These are phyloP conservation scores for Drechslerella stenobrocha DNA, from an alignment of 2,329 filamentous ascomycete species.

Conservation along the genomic window DNA sequence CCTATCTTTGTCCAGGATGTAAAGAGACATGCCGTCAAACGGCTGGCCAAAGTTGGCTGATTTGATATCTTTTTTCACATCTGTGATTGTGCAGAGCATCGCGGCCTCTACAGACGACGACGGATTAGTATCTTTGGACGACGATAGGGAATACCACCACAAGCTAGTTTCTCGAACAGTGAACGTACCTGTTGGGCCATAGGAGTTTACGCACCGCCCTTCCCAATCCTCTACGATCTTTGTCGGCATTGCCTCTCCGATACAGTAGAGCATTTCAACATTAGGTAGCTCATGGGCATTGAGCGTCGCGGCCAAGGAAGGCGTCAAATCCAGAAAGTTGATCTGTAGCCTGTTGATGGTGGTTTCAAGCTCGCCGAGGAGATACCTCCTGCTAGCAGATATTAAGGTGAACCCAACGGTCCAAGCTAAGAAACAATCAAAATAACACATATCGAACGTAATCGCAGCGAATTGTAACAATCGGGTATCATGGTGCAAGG, in stretches of 20 bases:
- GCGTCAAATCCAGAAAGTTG: slow-evolving; percentile 57
- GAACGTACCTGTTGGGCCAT: slow-evolving; percentile 55
- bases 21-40: slow-evolving; percentile 57
- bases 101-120: slow-evolving; percentile 57
- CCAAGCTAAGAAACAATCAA: slow-evolving; percentile 59
- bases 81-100: slow-evolving; percentile 58
- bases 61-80: slow-evolving; percentile 53
- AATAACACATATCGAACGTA: slow-evolving; percentile 58
- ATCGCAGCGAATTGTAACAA: slow-evolving; percentile 57
- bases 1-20: slow-evolving; percentile 54
- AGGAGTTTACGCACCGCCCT: slow-evolving; percentile 57
- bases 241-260: slow-evolving; percentile 57
- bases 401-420: slow-evolving; percentile 58
- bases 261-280: slow-evolving; percentile 58
- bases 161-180: no score
- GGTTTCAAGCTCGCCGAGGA: slow-evolving; percentile 56
- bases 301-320: slow-evolving; percentile 56
- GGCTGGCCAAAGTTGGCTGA: slow-evolving; percentile 57
- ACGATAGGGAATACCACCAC: no score
- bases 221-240: slow-evolving; percentile 56
- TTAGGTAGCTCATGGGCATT: slow-evolving; percentile 54
- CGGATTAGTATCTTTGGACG: no score
- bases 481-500: slow-evolving; percentile 56
- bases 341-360: slow-evolving; percentile 55
- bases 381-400: slow-evolving; percentile 55